Conservation (phyloP, 2,329 filamentous ascomycete genomes). For the Neonectria coccinea region DNA sequence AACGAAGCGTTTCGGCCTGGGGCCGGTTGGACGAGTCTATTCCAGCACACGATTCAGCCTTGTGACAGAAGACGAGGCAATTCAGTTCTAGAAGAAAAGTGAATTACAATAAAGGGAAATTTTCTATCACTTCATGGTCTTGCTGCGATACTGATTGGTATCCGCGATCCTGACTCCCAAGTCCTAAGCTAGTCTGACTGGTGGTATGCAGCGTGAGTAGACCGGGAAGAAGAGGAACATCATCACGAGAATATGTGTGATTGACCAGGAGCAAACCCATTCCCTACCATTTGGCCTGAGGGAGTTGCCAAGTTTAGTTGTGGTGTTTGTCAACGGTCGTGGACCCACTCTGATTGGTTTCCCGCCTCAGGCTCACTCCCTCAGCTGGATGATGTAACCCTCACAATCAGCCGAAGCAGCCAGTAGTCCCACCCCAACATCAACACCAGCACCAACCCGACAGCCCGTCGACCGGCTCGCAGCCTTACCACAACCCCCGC, state of each 20-base stretch:
- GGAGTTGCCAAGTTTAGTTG: background rate
- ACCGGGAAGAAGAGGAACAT: background rate
- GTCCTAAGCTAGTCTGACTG: background rate
- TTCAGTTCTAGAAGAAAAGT: background rate
- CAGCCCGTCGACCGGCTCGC: background rate
- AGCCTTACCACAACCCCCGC: background rate
- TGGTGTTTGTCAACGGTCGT: background rate
- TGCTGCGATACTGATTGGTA: background rate
- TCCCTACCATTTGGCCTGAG: background rate
- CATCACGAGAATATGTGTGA: background rate
- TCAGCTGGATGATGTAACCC: slow-evolving; percentile 9
- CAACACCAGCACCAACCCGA: slow-evolving; percentile 1
- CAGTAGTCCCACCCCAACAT: slow-evolving; percentile 4
- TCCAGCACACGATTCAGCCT: background rate
- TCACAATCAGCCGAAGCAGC: slow-evolving; percentile 1
- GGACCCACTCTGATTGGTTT: slow-evolving; percentile 2
- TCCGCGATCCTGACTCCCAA: background rate
- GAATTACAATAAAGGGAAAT: background rate
- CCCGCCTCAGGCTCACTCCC: background rate
- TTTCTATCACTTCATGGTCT: background rate
- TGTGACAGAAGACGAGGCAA: background rate
- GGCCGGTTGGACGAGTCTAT: background rate
- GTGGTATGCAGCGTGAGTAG: background rate
- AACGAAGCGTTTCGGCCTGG: background rate
- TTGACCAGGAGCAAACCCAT: background rate